Evolutionary conservation across 176 grass and related monocot genomes (phyloP).

Genomic region (Oryza australiensis): DNA sequence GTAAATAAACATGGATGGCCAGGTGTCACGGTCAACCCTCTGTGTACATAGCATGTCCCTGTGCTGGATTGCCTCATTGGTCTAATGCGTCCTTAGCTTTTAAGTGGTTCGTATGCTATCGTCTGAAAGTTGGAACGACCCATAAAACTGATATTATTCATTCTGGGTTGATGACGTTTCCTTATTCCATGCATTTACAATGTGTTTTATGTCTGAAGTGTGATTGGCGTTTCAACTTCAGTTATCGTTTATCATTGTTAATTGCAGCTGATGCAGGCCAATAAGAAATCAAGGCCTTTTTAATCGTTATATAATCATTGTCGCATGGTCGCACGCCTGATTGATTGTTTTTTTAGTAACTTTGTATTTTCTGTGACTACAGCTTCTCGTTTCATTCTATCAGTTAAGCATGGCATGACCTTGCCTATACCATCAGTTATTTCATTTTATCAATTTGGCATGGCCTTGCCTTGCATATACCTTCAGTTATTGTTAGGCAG

Average conservation of each 20-base stretch:
- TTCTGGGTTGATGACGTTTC: background rate
- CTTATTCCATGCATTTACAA: background rate
- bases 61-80: conserved; percentile 21
- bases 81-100: conserved; percentile 34
- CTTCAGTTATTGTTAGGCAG: background rate
- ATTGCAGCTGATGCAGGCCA: background rate
- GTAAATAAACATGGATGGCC: conserved; percentile 47
- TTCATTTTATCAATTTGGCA: background rate
- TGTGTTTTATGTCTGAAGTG: background rate
- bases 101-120: conserved; percentile 6
- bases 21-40: background rate
- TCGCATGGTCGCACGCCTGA: background rate
- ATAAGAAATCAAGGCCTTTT: background rate
- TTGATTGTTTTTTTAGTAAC: background rate
- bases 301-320: background rate
- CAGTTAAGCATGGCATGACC: too few species aligned
- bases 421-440: too few species aligned
- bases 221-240: background rate
- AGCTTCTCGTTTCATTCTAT: too few species aligned
- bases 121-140: background rate
- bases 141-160: conserved; percentile 5
- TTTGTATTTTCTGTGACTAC: background rate
- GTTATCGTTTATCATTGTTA: background rate
- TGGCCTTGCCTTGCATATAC: background rate
- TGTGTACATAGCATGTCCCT: conserved; percentile 36